Conservation (phyloP, 257 asterid species). For the Solanum tacnaense region DNA sequence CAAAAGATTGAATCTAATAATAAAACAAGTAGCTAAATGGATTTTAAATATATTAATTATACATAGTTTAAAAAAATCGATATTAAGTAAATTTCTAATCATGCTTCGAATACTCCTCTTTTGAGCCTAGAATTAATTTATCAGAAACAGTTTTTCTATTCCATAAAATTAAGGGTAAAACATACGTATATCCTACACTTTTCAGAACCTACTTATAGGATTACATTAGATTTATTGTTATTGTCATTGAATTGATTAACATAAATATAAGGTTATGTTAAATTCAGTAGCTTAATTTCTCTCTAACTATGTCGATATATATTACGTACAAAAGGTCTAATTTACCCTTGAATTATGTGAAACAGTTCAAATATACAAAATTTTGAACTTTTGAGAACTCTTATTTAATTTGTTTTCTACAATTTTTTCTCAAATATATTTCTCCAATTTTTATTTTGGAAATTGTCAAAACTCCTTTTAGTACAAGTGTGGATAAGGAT, state of each 20-base stretch:
- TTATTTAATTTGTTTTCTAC: background rate
- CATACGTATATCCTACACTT: accelerated
- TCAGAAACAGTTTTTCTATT: background rate
- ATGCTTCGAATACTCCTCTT: background rate
- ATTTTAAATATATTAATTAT: no score
- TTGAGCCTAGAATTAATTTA: background rate
- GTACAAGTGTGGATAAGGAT: background rate
- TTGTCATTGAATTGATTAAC: no score
- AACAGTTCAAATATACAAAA: background rate
- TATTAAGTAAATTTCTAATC: background rate
- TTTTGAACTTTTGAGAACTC: background rate
- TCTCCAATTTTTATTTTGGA: background rate
- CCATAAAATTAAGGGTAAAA: background rate
- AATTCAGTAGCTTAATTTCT: background rate
- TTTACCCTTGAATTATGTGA: background rate
- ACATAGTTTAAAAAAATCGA: background rate
- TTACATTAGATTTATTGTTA: background rate
- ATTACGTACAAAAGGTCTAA: background rate
- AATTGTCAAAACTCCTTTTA: background rate
- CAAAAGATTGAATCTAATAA: background rate
- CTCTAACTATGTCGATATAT: background rate
- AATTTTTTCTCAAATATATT: no score
- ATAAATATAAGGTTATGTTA: background rate
- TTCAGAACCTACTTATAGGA: no score
- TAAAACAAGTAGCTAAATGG: background rate